Evolutionary conservation across 2,329 filamentous ascomycete species (phyloP).

Genomic region (Byssoonygena ceratinophila): DNA sequence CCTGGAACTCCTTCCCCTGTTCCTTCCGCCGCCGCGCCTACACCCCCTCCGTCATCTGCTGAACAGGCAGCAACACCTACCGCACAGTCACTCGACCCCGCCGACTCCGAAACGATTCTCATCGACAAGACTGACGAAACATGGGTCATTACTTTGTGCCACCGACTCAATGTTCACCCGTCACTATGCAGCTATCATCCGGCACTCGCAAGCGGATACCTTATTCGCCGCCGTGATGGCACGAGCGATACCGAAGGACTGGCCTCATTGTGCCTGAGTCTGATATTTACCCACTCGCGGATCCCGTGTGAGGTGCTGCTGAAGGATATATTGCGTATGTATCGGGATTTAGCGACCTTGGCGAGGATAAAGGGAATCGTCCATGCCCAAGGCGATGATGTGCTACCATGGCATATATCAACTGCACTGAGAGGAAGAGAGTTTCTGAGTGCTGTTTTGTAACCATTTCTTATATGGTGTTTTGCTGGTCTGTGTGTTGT

Average conservation of each 20-base stretch:
- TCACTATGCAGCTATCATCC: conserved; percentile 33
- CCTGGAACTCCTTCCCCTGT: conserved; percentile 34
- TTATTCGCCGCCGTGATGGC: conserved; percentile 36
- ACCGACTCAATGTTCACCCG: conserved; percentile 35
- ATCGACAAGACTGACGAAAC: conserved; percentile 50
- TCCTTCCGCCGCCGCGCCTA: conserved; percentile 33
- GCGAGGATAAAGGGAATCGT: conserved; percentile 35
- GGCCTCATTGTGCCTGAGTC: conserved; percentile 33
- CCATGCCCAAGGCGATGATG: conserved; percentile 29
- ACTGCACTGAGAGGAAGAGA: conserved; percentile 36
- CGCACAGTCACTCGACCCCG: conserved; percentile 29
- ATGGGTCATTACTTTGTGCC: conserved; percentile 48
- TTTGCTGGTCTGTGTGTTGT: background rate
- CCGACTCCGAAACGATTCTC: conserved; percentile 48
- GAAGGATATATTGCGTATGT: conserved; percentile 36
- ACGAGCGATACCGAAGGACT: conserved; percentile 34
- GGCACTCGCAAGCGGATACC: conserved; percentile 37
- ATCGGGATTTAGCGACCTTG: conserved; percentile 36
- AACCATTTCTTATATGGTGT: conserved; percentile 1
- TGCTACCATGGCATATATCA: conserved; percentile 41
- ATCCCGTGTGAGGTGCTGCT: conserved; percentile 28
- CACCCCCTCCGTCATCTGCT: conserved; percentile 19
- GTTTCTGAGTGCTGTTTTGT: conserved; percentile 34
- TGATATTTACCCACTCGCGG: conserved; percentile 29
- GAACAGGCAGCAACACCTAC: conserved; percentile 19